Evolutionary conservation across 2,329 filamentous ascomycete species (phyloP).

Genomic region (Exophiala oligosperma): DNA sequence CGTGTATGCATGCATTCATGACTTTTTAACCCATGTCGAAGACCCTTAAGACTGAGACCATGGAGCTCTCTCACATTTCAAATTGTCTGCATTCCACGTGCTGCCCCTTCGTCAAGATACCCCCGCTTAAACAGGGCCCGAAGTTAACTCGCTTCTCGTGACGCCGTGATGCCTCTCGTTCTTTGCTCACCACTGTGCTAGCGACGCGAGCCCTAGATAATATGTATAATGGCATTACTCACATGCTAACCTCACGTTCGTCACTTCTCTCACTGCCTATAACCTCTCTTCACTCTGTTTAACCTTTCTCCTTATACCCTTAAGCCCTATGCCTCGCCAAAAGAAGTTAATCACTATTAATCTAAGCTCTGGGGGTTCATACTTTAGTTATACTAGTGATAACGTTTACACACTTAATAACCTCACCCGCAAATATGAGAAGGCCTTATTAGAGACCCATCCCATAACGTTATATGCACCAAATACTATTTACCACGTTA

Average conservation of each 20-base stretch:
- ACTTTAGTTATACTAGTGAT: constrained; percentile 17
- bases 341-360: constrained; percentile 1
- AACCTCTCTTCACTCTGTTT: not conserved
- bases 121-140: not conserved
- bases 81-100: not conserved
- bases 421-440: constrained; percentile 16
- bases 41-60: not conserved
- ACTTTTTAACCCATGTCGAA: not conserved
- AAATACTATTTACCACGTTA: constrained; percentile 14
- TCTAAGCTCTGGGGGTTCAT: constrained; percentile 1
- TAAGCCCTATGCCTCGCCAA: not conserved
- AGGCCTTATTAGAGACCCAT: constrained; percentile 11
- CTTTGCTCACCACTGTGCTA: not conserved
- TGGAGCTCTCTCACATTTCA: not conserved
- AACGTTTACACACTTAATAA: constrained; percentile 10
- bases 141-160: not conserved
- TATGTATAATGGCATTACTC: not conserved
- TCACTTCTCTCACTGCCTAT: not conserved
- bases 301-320: not conserved
- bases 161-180: not conserved
- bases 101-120: not conserved
- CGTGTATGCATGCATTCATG: not conserved
- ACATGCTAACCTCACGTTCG: not conserved
- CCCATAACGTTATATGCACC: constrained; percentile 12
- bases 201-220: not conserved